phyloP scores from a whole-genome alignment of 1,284 basidiomycete genomes.

The Apiotrichum gamsii region DNA sequence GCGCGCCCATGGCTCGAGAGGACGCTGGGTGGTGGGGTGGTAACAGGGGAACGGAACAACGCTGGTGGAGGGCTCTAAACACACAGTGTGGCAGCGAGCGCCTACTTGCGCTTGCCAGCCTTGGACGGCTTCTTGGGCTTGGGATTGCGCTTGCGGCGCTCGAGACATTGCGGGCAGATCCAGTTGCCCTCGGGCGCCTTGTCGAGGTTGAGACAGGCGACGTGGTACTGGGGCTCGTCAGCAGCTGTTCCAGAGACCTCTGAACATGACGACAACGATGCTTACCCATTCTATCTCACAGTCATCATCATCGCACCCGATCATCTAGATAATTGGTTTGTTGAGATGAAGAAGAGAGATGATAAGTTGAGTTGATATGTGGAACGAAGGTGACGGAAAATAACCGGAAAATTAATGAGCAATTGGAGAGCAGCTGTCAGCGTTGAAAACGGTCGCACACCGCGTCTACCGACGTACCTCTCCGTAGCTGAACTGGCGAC shows the following conservation, averaged over 20 bases:
- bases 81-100: background rate
- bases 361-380: no score
- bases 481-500: conserved; percentile 66
- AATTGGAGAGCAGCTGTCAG: no score
- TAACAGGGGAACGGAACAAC: no score
- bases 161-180: conserved; percentile 62
- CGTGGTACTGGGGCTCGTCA: conserved; percentile 62
- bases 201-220: conserved; percentile 67
- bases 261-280: no score
- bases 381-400: no score
- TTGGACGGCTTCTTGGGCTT: conserved; percentile 25
- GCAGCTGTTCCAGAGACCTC: no score
- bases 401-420: no score
- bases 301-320: conserved; percentile 84
- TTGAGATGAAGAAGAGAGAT: no score
- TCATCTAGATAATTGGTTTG: conserved; percentile 59
- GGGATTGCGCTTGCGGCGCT: conserved; percentile 32
- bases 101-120: conserved; percentile 12
- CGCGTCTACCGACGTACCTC: no score
- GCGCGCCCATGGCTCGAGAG: no score
- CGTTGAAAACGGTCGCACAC: conserved; percentile 38
- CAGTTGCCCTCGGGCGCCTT: conserved; percentile 68
- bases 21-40: no score
- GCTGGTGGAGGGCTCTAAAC: no score
- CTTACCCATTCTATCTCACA: conserved; percentile 93